Evolutionary conservation across 352 stramenopile species (phyloP).

Genomic region (Nothophytophthora sp.): DNA sequence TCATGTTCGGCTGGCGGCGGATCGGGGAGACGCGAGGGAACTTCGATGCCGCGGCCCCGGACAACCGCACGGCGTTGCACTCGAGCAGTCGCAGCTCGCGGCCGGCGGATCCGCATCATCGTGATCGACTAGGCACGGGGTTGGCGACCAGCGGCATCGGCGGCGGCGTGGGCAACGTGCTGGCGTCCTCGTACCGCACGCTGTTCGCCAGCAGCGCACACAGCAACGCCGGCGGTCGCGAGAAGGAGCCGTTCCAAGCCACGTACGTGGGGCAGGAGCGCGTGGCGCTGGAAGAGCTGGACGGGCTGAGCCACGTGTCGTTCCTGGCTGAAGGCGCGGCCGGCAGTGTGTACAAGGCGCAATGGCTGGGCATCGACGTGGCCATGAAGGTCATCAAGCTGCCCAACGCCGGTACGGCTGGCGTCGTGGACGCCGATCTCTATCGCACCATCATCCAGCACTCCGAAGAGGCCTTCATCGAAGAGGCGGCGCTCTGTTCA

Average conservation of each 20-base stretch:
- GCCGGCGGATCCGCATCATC: slow-evolving; percentile 21
- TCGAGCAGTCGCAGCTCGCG: slow-evolving; percentile 31
- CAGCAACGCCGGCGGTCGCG: slow-evolving; percentile 17
- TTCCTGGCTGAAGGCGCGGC: slow-evolving; percentile 72
- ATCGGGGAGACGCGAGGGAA: slow-evolving; percentile 28
- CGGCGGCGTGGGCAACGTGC: slow-evolving; percentile 27
- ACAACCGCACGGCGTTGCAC: slow-evolving; percentile 32
- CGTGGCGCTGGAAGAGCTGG: slow-evolving; percentile 55
- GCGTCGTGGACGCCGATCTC: slow-evolving; percentile 48
- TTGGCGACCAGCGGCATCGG: slow-evolving; percentile 22
- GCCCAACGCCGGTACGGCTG: slow-evolving; percentile 19
- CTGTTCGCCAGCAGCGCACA: slow-evolving; percentile 39
- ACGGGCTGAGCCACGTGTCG: slow-evolving; percentile 51
- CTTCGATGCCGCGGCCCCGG: slow-evolving; percentile 9
- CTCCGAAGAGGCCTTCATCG: slow-evolving; percentile 62
- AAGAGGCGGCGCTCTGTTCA: slow-evolving; percentile 63
- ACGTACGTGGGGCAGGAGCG: slow-evolving; percentile 50
- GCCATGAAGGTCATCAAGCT: slow-evolving; percentile 77
- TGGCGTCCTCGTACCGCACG: slow-evolving; percentile 38
- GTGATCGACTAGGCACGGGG: slow-evolving; percentile 32
- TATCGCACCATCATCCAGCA: slow-evolving; percentile 72
- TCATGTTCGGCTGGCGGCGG: slow-evolving; percentile 46
- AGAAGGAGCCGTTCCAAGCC: slow-evolving; percentile 45
- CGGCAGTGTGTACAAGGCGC: slow-evolving; percentile 62
- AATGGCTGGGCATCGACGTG: slow-evolving; percentile 76